Conservation (phyloP, 1,284 basidiomycete species). For the Cryptococcus hybrid region DNA sequence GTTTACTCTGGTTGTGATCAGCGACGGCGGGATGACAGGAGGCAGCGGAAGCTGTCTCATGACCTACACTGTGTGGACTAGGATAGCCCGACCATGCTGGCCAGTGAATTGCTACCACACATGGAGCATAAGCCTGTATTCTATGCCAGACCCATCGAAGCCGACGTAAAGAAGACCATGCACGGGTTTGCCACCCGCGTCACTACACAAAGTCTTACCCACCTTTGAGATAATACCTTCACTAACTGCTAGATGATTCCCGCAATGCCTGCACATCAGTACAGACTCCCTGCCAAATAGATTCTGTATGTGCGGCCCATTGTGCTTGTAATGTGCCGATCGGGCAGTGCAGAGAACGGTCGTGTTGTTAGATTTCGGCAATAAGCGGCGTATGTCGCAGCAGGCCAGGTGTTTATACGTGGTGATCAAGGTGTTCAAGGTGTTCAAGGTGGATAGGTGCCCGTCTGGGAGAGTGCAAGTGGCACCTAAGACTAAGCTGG, state of each 20-base stretch:
- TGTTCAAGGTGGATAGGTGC: too few relatives aligned
- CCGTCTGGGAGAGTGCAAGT: too few relatives aligned
- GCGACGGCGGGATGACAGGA: too few relatives aligned
- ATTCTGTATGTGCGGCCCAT: slow-evolving; percentile 58
- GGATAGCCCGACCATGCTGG: slow-evolving; percentile 90
- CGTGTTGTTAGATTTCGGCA: too few relatives aligned
- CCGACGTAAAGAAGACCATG: background rate
- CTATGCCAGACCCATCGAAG: background rate
- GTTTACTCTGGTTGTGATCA: slow-evolving; percentile 65
- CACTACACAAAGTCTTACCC: slow-evolving; percentile 37
- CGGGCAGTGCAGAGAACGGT: too few relatives aligned
- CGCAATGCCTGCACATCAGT: slow-evolving; percentile 83
- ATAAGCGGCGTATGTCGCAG: too few relatives aligned
- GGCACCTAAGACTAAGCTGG: too few relatives aligned
- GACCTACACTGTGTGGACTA: slow-evolving; percentile 86
- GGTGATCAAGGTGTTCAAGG: too few relatives aligned
- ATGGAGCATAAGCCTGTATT: background rate
- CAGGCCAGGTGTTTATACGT: background rate
- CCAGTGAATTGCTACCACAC: slow-evolving; percentile 79
- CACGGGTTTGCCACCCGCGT: slow-evolving; percentile 7
- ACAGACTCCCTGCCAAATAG: slow-evolving; percentile 85
- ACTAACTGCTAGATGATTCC: slow-evolving; percentile 88
- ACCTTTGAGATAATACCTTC: slow-evolving; percentile 91
- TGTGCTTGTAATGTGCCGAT: too few relatives aligned
- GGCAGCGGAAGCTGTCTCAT: too few relatives aligned